Evolutionary conservation across 768 basidiomycete species (phyloP), one percentile per base, ranked within the genome.

Genomic region (Rubroboletus satanas): DNA sequence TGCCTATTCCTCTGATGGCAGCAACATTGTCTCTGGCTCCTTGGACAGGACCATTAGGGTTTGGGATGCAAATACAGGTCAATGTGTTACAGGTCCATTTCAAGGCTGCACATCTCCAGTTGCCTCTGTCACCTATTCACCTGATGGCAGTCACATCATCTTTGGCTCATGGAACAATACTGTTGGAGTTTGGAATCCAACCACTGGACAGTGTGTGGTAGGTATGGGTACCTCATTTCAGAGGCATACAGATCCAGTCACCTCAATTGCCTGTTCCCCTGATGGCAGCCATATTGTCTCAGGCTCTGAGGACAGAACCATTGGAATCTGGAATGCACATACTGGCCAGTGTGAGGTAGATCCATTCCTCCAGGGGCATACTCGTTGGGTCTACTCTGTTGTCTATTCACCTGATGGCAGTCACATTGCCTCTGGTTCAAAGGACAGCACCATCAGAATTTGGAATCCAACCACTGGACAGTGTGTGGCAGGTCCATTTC

Each of bases 381-480:
- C 55, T 0, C 7, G 21, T 12, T 53, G 54, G 49, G 5, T 63
- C 17, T 49, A 23, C 18, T 63, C 62, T 49, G 23, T 63, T 45
- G 52, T 57, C 49, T 58, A 52, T 64, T 54, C 73, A 38, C 67
- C 73, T 33, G 64, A 71, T 56, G 70, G 71, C 2, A 62, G 39
- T 9, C 26, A 51, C 14, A 41, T 66, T 49, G 51, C 41, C 36
- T 66, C 66, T 49, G 68, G 57, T 10, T 61, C 66, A 21, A 48
- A 1, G 3, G 66, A 69, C 15, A 4, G 36, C 0, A 68, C 64
- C 23, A 60, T 70, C 26, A 58, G 52, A n/a, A 23, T 68, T 12
- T 72, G 64, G 69, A 21, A 66, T 39, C 14, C 59, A 51, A 31
- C 23, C 29, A 55, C 52, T 50, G 31, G 54, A 51, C n/a, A 43